Evolutionary conservation across 2,329 filamentous ascomycete species (phyloP).

Genomic region (Clarireedia homoeocarpa): DNA sequence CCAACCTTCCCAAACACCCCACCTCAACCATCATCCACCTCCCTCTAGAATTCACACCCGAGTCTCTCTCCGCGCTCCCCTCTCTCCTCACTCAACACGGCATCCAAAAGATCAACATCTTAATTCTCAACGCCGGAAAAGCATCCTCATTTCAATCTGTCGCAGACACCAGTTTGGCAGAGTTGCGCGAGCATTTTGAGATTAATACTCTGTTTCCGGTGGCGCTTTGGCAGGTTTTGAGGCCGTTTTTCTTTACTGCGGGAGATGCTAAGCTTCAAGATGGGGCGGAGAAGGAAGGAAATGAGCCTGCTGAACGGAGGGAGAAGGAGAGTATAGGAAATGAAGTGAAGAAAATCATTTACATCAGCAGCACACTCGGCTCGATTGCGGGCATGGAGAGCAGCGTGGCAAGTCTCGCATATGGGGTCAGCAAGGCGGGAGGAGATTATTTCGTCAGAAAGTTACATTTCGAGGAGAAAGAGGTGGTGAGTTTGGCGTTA

Average conservation of each 20-base stretch:
- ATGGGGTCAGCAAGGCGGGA: constrained; percentile 37
- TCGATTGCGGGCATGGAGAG: constrained; percentile 19
- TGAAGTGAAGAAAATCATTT: constrained; percentile 30
- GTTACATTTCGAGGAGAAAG: constrained; percentile 32
- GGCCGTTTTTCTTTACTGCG: too few relatives aligned
- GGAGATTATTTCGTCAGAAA: constrained; percentile 32
- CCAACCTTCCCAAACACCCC: constrained; percentile 9
- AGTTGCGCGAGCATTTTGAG: constrained; percentile 33
- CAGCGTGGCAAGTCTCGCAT: constrained; percentile 26
- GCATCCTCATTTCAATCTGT: constrained; percentile 25
- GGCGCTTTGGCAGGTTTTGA: constrained; percentile 34
- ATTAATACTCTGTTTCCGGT: constrained; percentile 39
- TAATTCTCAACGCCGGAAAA: constrained; percentile 45
- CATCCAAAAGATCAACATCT: constrained; percentile 38
- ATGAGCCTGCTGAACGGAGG: too few relatives aligned
- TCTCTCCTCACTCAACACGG: constrained; percentile 9
- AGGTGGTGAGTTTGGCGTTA: constrained; percentile 28
- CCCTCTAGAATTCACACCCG: constrained; percentile 21
- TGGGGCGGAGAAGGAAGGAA: too few relatives aligned
- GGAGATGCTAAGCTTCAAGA: too few relatives aligned
- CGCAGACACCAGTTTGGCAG: constrained; percentile 29
- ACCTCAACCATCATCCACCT: constrained; percentile 32
- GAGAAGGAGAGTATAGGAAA: constrained; percentile 10
- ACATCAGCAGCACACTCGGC: constrained; percentile 30
- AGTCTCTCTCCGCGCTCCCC: constrained; percentile 4